phyloP scores from a whole-genome alignment of 1,139 yeast genomes.

The Protomyces inouyei region DNA sequence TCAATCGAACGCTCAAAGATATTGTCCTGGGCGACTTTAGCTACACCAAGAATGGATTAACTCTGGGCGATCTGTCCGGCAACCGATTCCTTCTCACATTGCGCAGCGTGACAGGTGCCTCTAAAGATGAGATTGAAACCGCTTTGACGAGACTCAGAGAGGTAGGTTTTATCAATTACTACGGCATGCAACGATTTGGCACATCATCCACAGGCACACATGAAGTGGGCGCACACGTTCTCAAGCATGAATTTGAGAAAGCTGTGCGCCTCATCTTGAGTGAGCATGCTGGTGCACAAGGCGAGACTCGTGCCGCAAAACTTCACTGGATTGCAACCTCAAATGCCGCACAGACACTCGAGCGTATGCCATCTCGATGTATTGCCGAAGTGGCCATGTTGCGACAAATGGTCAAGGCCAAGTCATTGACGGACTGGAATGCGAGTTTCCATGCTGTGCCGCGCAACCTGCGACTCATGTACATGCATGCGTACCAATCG shows the following conservation, averaged over 20 bases:
- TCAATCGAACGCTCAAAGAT: constrained; percentile 68
- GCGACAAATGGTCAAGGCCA: constrained; percentile 46
- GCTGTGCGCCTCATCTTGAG: constrained; percentile 75
- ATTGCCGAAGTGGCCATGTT: constrained; percentile 77
- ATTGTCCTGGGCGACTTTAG: constrained; percentile 43
- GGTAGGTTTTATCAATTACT: constrained; percentile 84
- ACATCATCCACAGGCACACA: constrained; percentile 92
- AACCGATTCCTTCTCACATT: constrained; percentile 82
- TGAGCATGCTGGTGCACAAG: constrained; percentile 63
- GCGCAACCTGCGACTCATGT: constrained; percentile 85
- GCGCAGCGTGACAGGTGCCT: constrained; percentile 40
- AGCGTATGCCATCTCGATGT: constrained; percentile 78
- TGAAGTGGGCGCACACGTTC: constrained; percentile 65
- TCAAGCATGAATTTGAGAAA: constrained; percentile 69
- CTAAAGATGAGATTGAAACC: constrained; percentile 44
- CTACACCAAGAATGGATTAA: constrained; percentile 59
- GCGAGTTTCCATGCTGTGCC: constrained; percentile 74
- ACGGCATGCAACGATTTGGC: constrained; percentile 97
- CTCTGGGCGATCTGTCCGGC: constrained; percentile 78
- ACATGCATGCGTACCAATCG: constrained; percentile 95
- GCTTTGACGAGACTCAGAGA: constrained; percentile 57
- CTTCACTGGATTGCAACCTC: constrained; percentile 64
- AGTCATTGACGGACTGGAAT: constrained; percentile 52
- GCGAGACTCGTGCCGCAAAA: constrained; percentile 42
- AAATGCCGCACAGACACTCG: constrained; percentile 61